Base-by-base conservation (phyloP, 345 rosid genomes). In the Gynandropsis gynandra region DNA sequence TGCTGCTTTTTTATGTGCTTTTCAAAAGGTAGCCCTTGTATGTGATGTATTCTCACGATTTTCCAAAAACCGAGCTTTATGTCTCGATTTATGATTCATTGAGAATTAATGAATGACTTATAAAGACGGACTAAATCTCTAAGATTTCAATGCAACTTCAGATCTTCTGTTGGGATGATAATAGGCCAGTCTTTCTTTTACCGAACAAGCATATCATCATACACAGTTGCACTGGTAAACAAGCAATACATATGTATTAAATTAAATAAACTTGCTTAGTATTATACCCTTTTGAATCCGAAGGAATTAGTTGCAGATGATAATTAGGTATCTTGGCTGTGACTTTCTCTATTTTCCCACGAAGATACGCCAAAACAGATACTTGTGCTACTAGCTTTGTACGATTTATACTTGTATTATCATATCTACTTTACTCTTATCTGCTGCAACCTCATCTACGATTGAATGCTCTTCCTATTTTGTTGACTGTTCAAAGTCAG, bases 1-100 rank as follows among this genome's bases (percentile, higher is more conserved):
- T 71, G 49, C 55, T 80, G 50, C 10, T 69, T 51, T 47, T 70
- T 38, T 61, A 55, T 16, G 17, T 75, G 56, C 71, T 72, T 44
- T 65, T 74, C 44, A 77, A 77, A 77, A 90, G 96, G 98, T 90
- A 73, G 80, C 76, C 55, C 63, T 70, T 66, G 74, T 69, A 75
- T 77, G 72, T 71, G 35, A 32, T 52, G 42, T 38, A 16, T 43
- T 52, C 38, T 52, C 15, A 16, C 55, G 20, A 1, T n/a, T n/a
- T n/a, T 58, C 38, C 34, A 18, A 54, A 13, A 1, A 24, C 29
- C 29, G 29, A 24, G 29, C 4, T 24, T 24, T 24, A 5, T 24
- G n/a, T 24, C 11, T 2, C 13, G 40, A 10, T n/a, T 7, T 36
- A n/a, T 7, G 4, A 36, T 36, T 36, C 10, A n/a, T 36, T 36